Evolutionary conservation across 345 rosid genomes (phyloP).

Genomic region (Populus alba): DNA sequence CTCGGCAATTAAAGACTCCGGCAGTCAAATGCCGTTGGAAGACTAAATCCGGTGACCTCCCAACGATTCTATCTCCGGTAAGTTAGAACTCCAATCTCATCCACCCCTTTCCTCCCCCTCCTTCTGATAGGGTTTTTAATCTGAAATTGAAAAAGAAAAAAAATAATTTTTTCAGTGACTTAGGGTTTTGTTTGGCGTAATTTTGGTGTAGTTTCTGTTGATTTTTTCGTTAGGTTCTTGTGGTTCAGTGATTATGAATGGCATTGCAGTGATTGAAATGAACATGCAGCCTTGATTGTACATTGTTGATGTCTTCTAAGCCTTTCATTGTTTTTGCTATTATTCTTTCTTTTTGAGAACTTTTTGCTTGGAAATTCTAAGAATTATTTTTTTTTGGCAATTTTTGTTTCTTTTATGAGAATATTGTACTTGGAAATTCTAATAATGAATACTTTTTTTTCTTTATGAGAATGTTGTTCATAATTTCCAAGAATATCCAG

Average conservation of each 20-base stretch:
- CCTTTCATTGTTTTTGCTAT: background rate
- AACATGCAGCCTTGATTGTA: background rate
- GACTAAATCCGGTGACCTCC: background rate
- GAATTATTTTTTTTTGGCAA: background rate
- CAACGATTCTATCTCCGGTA: background rate
- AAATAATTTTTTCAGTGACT: background rate
- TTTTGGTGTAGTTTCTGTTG: background rate
- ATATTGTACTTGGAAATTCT: too few species aligned
- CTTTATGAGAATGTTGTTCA: too few species aligned
- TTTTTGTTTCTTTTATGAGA: too few species aligned
- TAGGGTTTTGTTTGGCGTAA: background rate
- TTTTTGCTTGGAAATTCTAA: background rate
- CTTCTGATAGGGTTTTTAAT: background rate
- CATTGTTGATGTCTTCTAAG: background rate
- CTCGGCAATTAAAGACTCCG: background rate
- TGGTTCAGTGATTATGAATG: background rate
- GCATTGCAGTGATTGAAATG: background rate
- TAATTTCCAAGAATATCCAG: too few species aligned
- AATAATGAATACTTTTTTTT: too few species aligned
- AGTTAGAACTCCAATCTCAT: background rate
- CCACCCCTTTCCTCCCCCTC: background rate
- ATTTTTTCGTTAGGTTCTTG: background rate
- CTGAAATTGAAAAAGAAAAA: background rate
- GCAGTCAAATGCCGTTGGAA: background rate
- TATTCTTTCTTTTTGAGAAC: too few species aligned